Percentiles rank a stretch among this genome's conserved stretches.
phyloP scores from a whole-genome alignment of 1,284 basidiomycete species.

The Volvariella volvacea region DNA sequence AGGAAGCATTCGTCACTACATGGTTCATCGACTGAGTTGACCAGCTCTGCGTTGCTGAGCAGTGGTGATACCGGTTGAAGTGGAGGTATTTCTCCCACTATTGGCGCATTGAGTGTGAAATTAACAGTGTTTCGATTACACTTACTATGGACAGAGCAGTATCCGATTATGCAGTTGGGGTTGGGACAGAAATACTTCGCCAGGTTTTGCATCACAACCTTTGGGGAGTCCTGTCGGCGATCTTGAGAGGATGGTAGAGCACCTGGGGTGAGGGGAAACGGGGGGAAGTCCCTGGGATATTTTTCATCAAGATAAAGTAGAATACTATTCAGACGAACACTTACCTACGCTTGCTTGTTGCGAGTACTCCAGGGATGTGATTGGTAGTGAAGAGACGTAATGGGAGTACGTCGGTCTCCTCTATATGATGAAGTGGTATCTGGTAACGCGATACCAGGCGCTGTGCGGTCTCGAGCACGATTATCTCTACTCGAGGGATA shows the following conservation, averaged over 20 bases:
- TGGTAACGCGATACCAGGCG: constrained; percentile 27
- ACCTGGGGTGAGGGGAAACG: constrained; percentile 11
- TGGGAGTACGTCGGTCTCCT: constrained; percentile 34
- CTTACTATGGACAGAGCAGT: constrained; percentile 46
- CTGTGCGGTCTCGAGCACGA: constrained; percentile 36
- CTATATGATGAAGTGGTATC: constrained; percentile 33
- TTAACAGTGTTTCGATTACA: constrained; percentile 6
- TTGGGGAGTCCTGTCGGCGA: constrained; percentile 7
- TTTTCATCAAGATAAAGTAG: background rate
- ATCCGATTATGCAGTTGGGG: constrained; percentile 42
- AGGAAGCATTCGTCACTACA: constrained; percentile 37
- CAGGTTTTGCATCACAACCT: constrained; percentile 18
- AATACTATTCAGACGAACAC: background rate
- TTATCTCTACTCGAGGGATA: constrained; percentile 34
- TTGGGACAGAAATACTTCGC: constrained; percentile 44
- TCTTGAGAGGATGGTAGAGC: constrained; percentile 5
- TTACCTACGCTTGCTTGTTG: constrained; percentile 28
- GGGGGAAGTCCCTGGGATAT: constrained; percentile 6
- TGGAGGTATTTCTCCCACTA: constrained; percentile 26
- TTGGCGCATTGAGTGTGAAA: background rate
- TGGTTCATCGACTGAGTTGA: constrained; percentile 15
- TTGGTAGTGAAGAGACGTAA: constrained; percentile 19
- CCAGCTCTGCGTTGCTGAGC: constrained; percentile 16
- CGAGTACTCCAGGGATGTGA: constrained; percentile 19
- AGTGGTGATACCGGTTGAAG: constrained; percentile 18